Base-by-base conservation (phyloP, 2,329 filamentous ascomycete species). In the Claviceps arundinis region DNA sequence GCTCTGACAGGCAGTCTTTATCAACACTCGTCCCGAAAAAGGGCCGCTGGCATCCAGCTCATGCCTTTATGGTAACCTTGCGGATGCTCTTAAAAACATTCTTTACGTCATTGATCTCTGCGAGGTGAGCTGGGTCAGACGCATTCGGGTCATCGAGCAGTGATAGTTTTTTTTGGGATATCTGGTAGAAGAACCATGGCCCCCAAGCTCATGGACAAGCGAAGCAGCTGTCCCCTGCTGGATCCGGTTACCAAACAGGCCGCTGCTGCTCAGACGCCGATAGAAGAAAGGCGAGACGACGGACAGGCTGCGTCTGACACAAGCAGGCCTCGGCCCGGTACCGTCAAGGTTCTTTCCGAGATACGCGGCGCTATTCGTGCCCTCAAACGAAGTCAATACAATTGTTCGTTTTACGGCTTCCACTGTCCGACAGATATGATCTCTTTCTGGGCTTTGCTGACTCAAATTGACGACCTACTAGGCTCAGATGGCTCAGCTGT, bases 331-430 rank as follows among this genome's bases (percentile, higher is more conserved):
- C 61, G 59, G 37, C 60, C 58, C 19, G 59, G 58, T 6, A 59
- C 62, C 37, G 62, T 65, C 11, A 64, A 57, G 37, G 64, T 67
- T 4, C 67, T 66, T 64, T 63, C 62, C 6, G 66, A 68, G 38
- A 63, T 69, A 24, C 61, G 64, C 3, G 60, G 60, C 14, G 67
- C 63, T 19, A 61, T 69, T 50, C 65, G 57, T 43, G 65, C 60
- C 2, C 62, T 69, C 24, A 60, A 62, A 19, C 61, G 59, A 50
- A 62, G 55, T n/a, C 61, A 63, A 30, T 59, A 57, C 7, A 60
- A 58, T 44, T 59, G 60, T 60, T 53, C 50, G 62, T 55, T 17
- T 26, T 42, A 8, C 2, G n/a, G 34, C 2, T 16, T 38, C n/a
- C 14, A n/a, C 13, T 34, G 30, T n/a, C 4, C 13, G 9, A 8